Evolutionary conservation across 2,329 filamentous ascomycete genomes (phyloP).

Genomic region (Beauveria varroae): DNA sequence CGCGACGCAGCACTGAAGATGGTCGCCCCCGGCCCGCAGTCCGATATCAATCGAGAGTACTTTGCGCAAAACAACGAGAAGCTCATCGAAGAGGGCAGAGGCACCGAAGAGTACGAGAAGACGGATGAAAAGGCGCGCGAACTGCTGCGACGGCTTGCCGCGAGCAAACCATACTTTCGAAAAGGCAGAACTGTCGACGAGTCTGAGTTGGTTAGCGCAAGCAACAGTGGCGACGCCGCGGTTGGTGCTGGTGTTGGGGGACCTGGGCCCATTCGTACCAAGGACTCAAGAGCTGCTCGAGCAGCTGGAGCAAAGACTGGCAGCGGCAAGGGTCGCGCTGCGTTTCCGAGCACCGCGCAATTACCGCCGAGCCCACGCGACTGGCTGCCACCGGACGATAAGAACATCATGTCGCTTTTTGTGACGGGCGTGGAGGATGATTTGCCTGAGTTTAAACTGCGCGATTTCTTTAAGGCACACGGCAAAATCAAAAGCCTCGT

Average conservation of each 20-base stretch:
- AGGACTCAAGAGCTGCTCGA: conserved; percentile 49
- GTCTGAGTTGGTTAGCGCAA: conserved; percentile 27
- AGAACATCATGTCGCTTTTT: conserved; percentile 86
- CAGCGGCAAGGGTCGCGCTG: conserved; percentile 36
- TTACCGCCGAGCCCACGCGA: conserved; percentile 77
- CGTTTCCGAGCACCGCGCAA: conserved; percentile 64
- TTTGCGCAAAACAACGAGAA: conserved; percentile 97
- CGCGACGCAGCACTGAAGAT: conserved; percentile 96
- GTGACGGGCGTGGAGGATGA: conserved; percentile 95
- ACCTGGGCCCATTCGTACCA: conserved; percentile 73
- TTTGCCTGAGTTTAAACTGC: conserved; percentile 82
- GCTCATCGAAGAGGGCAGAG: conserved; percentile 85
- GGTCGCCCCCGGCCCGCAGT: conserved; percentile 87
- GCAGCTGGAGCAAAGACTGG: conserved; percentile 42
- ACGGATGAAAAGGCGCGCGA: conserved; percentile 95
- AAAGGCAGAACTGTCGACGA: conserved; percentile 72
- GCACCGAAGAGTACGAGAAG: conserved; percentile 87
- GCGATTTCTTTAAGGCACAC: conserved; percentile 81
- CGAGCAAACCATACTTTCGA: conserved; percentile 91
- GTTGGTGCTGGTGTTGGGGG: conserved; percentile 52
- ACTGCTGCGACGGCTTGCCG: conserved; percentile 72
- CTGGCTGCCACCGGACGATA: conserved; percentile 75
- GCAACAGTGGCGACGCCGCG: conserved; percentile 35
- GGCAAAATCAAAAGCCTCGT: conserved; percentile 89
- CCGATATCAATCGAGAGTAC: conserved; percentile 91